Evolutionary conservation across 164 flowering plant genomes (phyloP).

Genomic region (Magnolia kwangsiensis): DNA sequence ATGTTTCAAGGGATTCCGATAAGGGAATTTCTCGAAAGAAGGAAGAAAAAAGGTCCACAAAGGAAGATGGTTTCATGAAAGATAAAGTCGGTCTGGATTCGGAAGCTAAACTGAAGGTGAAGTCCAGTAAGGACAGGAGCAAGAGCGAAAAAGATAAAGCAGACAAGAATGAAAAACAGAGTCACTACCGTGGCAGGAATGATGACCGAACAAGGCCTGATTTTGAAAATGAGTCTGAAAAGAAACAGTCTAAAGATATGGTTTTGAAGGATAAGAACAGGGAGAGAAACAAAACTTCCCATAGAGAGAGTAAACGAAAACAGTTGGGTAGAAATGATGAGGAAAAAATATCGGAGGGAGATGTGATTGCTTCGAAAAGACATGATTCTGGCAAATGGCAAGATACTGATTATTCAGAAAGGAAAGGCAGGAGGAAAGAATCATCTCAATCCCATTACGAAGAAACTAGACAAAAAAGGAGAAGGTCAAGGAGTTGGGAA

Average conservation of each 20-base stretch:
- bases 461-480: conserved; percentile 50
- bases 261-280: conserved; percentile 28
- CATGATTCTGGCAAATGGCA: conserved; percentile 30
- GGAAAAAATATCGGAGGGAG: conserved; percentile 24
- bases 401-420: conserved; percentile 32
- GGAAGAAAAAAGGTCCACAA: conserved; percentile 25
- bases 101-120: conserved; percentile 26
- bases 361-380: conserved; percentile 29
- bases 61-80: conserved; percentile 24
- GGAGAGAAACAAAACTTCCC: conserved; percentile 38
- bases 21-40: conserved; percentile 35
- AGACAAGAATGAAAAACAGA: conserved; percentile 25
- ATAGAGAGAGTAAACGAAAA: conserved; percentile 53
- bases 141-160: conserved; percentile 16
- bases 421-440: conserved; percentile 40
- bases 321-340: conserved; percentile 36
- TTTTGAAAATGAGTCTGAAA: conserved; percentile 27
- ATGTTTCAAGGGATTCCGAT: conserved; percentile 19
- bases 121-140: conserved; percentile 18
- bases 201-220: conserved; percentile 23
- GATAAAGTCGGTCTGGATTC: conserved; percentile 25
- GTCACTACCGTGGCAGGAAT: conserved; percentile 26
- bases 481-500: conserved; percentile 74
- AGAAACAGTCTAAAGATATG: conserved; percentile 32
- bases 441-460: conserved; percentile 38